phyloP scores from a whole-genome alignment of 495 filamentous ascomycete species.

The Hypoxylon fragiforme region DNA sequence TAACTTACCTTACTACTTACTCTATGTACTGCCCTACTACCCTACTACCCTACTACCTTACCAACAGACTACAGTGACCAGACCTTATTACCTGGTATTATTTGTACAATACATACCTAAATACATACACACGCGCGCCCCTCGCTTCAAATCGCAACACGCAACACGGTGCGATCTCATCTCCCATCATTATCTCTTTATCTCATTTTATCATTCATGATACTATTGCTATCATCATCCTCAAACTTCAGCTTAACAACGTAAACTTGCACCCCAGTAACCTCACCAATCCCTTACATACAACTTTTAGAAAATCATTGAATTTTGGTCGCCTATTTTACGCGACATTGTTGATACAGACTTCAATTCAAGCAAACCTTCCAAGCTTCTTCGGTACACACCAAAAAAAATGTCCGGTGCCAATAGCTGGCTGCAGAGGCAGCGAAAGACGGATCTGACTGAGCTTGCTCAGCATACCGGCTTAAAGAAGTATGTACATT shows the following conservation, averaged over 20 bases:
- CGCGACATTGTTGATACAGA: constrained; percentile 34
- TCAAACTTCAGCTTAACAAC: constrained; percentile 4
- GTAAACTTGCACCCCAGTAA: constrained; percentile 4
- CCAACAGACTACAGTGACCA: too few species aligned
- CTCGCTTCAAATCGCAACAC: too few species aligned
- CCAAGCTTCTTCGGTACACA: not conserved
- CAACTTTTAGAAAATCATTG: constrained; percentile 21
- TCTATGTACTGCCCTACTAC: constrained; percentile 1
- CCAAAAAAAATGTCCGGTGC: constrained; percentile 44
- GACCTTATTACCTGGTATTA: too few species aligned
- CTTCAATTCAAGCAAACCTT: not conserved
- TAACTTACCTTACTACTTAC: not conserved
- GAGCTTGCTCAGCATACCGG: constrained; percentile 75
- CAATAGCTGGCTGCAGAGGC: constrained; percentile 75
- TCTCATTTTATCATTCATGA: too few species aligned
- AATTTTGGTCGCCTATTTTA: constrained; percentile 40
- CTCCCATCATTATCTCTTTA: too few species aligned
- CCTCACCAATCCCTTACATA: constrained; percentile 23
- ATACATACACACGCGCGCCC: constrained; percentile 23
- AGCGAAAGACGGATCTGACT: constrained; percentile 80
- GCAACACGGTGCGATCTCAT: constrained; percentile 19
- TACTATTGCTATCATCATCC: constrained; percentile 11
- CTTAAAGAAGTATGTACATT: constrained; percentile 65
- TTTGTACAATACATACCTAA: too few species aligned
- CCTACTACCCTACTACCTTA: constrained; percentile 20